Conservation (phyloP, 768 basidiomycete species). For the Suillus placidus region DNA sequence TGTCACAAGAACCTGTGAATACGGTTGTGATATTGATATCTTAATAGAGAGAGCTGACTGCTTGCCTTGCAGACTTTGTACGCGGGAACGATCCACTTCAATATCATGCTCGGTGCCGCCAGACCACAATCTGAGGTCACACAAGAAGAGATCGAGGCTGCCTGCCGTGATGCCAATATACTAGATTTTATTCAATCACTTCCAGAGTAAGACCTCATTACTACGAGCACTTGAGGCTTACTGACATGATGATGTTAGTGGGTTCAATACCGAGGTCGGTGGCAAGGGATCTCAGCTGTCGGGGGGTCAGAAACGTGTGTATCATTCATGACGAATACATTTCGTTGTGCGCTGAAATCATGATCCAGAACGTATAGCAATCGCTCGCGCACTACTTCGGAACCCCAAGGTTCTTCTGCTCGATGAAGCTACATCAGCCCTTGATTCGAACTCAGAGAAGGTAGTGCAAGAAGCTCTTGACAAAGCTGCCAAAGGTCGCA, state of each 20-base stretch:
- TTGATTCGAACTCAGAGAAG: constrained; percentile 90
- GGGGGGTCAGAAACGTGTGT: constrained; percentile 83
- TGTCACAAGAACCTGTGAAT: constrained; percentile 80
- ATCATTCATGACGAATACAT: neutral
- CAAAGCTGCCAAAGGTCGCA: constrained; percentile 87
- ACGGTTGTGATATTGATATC: constrained; percentile 14
- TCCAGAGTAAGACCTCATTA: constrained; percentile 59
- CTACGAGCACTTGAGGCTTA: neutral
- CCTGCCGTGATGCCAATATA: constrained; percentile 86
- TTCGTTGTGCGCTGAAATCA: constrained; percentile 1
- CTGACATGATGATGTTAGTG: constrained; percentile 43
- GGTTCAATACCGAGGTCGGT: constrained; percentile 90
- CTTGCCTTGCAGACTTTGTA: constrained; percentile 62
- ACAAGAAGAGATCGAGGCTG: constrained; percentile 83
- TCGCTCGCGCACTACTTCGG: constrained; percentile 86
- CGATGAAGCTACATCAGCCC: constrained; percentile 89
- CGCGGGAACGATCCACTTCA: constrained; percentile 87
- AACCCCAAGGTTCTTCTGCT: constrained; percentile 88
- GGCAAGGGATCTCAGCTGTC: constrained; percentile 89
- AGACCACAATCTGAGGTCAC: constrained; percentile 79
- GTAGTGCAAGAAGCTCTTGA: constrained; percentile 95
- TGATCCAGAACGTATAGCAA: constrained; percentile 65
- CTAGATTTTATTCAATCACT: constrained; percentile 85
- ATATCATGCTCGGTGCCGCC: constrained; percentile 83
- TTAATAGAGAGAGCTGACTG: neutral